A percentile compares a stretch with the other conserved stretches of the same genome.
phyloP scores from a whole-genome alignment of 306 rosid genomes.

The Biancaea sappan region DNA sequence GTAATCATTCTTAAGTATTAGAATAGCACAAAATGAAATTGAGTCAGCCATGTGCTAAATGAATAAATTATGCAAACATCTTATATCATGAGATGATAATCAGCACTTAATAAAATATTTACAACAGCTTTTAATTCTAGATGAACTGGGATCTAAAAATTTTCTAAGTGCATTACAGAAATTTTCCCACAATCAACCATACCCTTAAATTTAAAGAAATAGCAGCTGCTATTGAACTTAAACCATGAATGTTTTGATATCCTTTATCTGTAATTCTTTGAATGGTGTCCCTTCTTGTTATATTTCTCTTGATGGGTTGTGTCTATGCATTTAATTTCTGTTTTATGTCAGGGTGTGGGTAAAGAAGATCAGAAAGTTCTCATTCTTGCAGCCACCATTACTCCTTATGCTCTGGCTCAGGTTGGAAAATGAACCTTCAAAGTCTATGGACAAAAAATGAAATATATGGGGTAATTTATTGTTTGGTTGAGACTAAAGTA shows the following conservation, averaged over 20 bases:
- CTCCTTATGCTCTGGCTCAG: conserved; percentile 86
- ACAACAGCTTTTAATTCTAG: not conserved
- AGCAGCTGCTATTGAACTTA: not conserved
- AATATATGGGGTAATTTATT: not conserved
- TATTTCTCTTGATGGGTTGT: not conserved
- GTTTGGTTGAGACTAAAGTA: conserved; percentile 18
- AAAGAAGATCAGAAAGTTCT: conserved; percentile 76
- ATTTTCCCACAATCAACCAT: not conserved
- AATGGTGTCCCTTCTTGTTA: not conserved
- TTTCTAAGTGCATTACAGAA: not conserved
- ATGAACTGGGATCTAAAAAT: not conserved
- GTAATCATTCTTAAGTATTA: not conserved
- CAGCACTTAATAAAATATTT: not conserved
- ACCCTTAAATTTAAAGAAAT: not conserved
- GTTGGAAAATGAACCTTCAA: conserved; percentile 35
- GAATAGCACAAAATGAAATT: not conserved
- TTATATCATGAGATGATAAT: not conserved
- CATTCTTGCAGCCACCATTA: conserved; percentile 86
- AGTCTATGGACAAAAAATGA: conserved; percentile 15
- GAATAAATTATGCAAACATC: not conserved
- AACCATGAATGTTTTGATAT: not conserved
- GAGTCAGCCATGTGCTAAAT: not conserved
- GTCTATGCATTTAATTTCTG: not conserved
- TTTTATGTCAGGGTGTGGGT: conserved; percentile 65
- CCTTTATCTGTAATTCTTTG: not conserved